Percentiles rank a stretch among this genome's conserved stretches.
These are phyloP conservation scores for Russula abietina DNA, from an alignment of 768 basidiomycete species.

Conservation along the genomic window DNA sequence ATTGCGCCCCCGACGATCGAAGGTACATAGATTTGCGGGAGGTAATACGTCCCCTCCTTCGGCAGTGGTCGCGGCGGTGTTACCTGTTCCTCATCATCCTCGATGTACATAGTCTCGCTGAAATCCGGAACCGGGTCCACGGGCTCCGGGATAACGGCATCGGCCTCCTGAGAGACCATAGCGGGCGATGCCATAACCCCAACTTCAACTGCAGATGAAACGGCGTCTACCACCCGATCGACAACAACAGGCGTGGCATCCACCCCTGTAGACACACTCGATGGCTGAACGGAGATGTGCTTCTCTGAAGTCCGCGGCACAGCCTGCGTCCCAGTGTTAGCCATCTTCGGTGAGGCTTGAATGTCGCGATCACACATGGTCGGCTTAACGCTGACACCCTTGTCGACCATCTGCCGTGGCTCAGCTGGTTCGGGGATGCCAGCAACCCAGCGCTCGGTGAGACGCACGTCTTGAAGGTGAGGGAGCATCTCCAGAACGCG, in stretches of 20 bases:
- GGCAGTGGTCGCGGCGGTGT: constrained; percentile 2
- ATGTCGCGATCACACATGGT: constrained; percentile 37
- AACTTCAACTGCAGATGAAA: constrained; percentile 32
- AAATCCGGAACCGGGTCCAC: constrained; percentile 24
- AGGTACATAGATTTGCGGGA: constrained; percentile 28
- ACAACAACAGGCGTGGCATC: constrained; percentile 48
- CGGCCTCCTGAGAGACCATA: constrained; percentile 27
- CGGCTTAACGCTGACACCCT: constrained; percentile 50
- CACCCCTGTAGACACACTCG: constrained; percentile 38
- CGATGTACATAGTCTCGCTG: constrained; percentile 20
- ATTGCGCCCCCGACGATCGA: constrained; percentile 28
- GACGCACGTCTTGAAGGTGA: constrained; percentile 62
- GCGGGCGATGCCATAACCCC: constrained; percentile 30
- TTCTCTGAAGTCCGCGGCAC: constrained; percentile 35
- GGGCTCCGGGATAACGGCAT: constrained; percentile 12
- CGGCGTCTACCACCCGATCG: constrained; percentile 44
- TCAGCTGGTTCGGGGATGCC: constrained; percentile 25
- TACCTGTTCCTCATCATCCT: constrained; percentile 8
- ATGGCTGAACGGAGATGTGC: constrained; percentile 38
- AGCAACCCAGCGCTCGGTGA: constrained; percentile 48
- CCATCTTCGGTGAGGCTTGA: constrained; percentile 36
- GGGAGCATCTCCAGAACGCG: constrained; percentile 61
- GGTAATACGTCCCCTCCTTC: constrained; percentile 21
- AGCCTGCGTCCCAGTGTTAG: constrained; percentile 36
- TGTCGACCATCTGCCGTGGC: constrained; percentile 34